Conservation (phyloP, 352 stramenopile species). For the Phytophthora constricta region DNA sequence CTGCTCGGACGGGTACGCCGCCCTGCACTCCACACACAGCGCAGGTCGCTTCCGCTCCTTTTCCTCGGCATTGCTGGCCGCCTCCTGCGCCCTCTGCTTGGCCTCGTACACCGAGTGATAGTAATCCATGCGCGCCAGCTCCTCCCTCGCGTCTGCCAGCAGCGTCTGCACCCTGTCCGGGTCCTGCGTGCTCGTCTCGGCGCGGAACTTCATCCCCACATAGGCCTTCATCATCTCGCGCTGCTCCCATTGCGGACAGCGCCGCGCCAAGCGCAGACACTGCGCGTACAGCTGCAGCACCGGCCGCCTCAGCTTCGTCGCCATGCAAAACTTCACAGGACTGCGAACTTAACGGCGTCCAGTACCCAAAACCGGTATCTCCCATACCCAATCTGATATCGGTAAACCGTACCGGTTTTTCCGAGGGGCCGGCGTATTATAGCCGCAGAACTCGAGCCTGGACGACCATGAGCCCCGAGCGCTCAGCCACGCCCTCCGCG, state of each 20-base stretch:
- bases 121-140: slow-evolving; percentile 88
- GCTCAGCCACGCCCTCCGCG: slow-evolving; percentile 65
- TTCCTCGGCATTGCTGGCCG: background rate
- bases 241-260: slow-evolving; percentile 81
- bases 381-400: too few species aligned
- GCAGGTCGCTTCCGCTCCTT: background rate
- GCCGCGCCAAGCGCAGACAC: slow-evolving; percentile 76
- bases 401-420: slow-evolving; percentile 20
- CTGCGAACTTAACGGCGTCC: too few species aligned
- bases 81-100: slow-evolving; percentile 48
- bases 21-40: slow-evolving; percentile 51
- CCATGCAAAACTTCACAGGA: too few species aligned
- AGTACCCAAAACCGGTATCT: background rate
- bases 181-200: slow-evolving; percentile 60
- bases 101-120: slow-evolving; percentile 83
- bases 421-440: slow-evolving; percentile 25
- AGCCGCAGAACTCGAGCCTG: slow-evolving; percentile 11
- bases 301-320: slow-evolving; percentile 33
- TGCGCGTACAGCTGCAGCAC: slow-evolving; percentile 73
- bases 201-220: slow-evolving; percentile 79
- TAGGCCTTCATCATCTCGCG: slow-evolving; percentile 88
- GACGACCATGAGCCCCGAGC: slow-evolving; percentile 62
- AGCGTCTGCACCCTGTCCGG: slow-evolving; percentile 57
- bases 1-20: slow-evolving; percentile 47
- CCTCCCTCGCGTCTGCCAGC: slow-evolving; percentile 69